Percentiles rank a stretch among this genome's conserved stretches.
These are phyloP conservation scores for Tylopilus felleus DNA, from an alignment of 768 basidiomycete species.

Conservation along the genomic window DNA sequence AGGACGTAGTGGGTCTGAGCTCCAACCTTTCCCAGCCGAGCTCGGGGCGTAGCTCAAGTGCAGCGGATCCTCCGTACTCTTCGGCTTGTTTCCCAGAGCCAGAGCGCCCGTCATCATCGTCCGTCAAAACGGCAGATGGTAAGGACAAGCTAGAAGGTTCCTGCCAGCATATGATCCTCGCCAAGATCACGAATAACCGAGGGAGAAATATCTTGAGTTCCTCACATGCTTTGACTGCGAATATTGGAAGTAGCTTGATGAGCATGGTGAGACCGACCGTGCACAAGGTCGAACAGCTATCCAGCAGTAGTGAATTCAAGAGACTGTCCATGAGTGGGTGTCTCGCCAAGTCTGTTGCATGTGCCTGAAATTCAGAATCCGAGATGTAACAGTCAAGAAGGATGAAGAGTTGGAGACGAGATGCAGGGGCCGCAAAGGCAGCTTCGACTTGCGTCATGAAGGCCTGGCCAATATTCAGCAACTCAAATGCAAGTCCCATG, in stretches of 20 bases:
- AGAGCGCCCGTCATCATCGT: slow-evolving; percentile 24
- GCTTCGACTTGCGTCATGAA: slow-evolving; percentile 64
- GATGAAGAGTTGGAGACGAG: slow-evolving; percentile 66
- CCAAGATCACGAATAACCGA: slow-evolving; percentile 61
- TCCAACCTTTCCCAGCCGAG: slow-evolving; percentile 70
- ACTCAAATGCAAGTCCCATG: slow-evolving; percentile 5
- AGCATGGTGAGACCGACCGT: slow-evolving; percentile 61
- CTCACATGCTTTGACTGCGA: slow-evolving; percentile 61
- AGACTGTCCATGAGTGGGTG: slow-evolving; percentile 65
- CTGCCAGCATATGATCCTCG: slow-evolving; percentile 74
- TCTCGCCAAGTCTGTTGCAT: slow-evolving; percentile 48
- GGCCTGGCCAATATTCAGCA: slow-evolving; percentile 43
- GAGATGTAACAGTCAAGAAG: slow-evolving; percentile 64
- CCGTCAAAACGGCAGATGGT: slow-evolving; percentile 33
- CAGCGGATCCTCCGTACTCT: slow-evolving; percentile 35
- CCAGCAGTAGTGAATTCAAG: slow-evolving; percentile 65
- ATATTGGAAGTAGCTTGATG: slow-evolving; percentile 69
- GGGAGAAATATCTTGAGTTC: slow-evolving; percentile 61
- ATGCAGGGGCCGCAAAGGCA: slow-evolving; percentile 57
- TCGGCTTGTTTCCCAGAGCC: slow-evolving; percentile 6
- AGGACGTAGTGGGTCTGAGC: slow-evolving; percentile 51
- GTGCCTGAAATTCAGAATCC: slow-evolving; percentile 47
- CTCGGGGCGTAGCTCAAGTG: slow-evolving; percentile 48
- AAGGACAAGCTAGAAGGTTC: slow-evolving; percentile 40
- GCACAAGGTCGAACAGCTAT: slow-evolving; percentile 70